phyloP scores from a whole-genome alignment of 306 rosid species.

The Amphicarpaea edgeworthii region DNA sequence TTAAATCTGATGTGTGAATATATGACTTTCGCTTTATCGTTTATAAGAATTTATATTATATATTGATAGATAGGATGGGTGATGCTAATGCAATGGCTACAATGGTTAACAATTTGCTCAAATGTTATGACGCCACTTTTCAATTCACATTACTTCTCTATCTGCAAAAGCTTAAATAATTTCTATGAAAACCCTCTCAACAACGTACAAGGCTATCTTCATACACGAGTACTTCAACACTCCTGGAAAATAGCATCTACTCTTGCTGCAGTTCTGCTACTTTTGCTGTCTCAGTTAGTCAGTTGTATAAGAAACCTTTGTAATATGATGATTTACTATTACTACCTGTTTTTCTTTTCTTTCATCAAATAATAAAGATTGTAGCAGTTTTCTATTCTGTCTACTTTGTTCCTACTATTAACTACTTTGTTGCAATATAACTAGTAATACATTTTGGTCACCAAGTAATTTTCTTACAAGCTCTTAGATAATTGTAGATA shows the following conservation, averaged over 20 bases:
- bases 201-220: background rate
- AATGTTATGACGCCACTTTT: background rate
- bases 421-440: too few species aligned
- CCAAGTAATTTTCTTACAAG: too few species aligned
- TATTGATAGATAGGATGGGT: slow-evolving; percentile 9
- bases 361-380: too few species aligned
- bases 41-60: slow-evolving; percentile 5
- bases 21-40: too few species aligned
- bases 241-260: slow-evolving; percentile 20
- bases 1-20: too few species aligned
- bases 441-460: too few species aligned
- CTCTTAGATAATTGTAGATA: too few species aligned
- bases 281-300: background rate
- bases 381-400: too few species aligned
- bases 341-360: too few species aligned
- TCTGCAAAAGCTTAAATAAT: background rate
- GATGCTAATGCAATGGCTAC: slow-evolving; percentile 34
- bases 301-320: too few species aligned
- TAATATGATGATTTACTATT: too few species aligned
- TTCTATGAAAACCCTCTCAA: background rate
- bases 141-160: background rate
- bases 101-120: background rate
- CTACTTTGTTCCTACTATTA: too few species aligned
- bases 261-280: background rate
- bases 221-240: background rate